Evolutionary conservation across 768 basidiomycete genomes (phyloP).

Genomic region (Psilocybe cyanescens): DNA sequence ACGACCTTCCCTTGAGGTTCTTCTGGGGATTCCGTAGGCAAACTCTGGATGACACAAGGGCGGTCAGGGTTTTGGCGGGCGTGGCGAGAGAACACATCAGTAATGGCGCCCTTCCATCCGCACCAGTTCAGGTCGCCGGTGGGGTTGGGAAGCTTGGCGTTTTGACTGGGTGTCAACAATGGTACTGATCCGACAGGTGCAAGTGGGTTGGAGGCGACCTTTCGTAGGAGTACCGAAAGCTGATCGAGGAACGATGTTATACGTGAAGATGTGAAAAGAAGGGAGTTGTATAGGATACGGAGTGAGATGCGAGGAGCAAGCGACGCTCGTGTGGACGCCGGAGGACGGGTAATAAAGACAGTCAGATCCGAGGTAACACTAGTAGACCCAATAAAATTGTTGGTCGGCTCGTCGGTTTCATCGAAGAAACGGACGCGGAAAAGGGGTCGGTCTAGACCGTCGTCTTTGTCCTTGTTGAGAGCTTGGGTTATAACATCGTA

Average conservation of each 20-base stretch:
- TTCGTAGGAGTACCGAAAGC: slow-evolving; percentile 76
- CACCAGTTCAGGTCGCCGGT: slow-evolving; percentile 94
- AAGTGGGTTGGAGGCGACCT: slow-evolving; percentile 68
- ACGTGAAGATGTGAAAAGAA: slow-evolving; percentile 82
- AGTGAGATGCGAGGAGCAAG: slow-evolving; percentile 78
- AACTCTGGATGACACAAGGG: slow-evolving; percentile 87
- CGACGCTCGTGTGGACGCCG: slow-evolving; percentile 67
- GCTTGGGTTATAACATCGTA: slow-evolving; percentile 77
- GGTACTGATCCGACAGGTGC: slow-evolving; percentile 80
- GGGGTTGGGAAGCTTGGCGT: slow-evolving; percentile 76
- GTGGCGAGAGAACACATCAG: slow-evolving; percentile 91
- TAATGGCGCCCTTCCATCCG: slow-evolving; percentile 96
- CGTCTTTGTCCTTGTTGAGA: slow-evolving; percentile 68
- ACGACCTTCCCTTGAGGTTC: slow-evolving; percentile 54
- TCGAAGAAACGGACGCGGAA: slow-evolving; percentile 98
- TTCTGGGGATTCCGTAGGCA: slow-evolving; percentile 45
- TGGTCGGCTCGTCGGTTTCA: slow-evolving; percentile 76
- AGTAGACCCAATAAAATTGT: slow-evolving; percentile 78
- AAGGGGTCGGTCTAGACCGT: slow-evolving; percentile 63
- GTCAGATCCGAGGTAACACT: slow-evolving; percentile 92
- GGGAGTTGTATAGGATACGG: slow-evolving; percentile 91
- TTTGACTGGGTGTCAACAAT: slow-evolving; percentile 74
- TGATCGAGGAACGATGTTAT: slow-evolving; percentile 85
- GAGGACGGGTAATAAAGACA: slow-evolving; percentile 80
- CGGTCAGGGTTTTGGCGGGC: slow-evolving; percentile 79